Evolutionary conservation across 202 grass and related monocot species (phyloP), one percentile per base, ranked within the genome.

Genomic region (Setaria italica): DNA sequence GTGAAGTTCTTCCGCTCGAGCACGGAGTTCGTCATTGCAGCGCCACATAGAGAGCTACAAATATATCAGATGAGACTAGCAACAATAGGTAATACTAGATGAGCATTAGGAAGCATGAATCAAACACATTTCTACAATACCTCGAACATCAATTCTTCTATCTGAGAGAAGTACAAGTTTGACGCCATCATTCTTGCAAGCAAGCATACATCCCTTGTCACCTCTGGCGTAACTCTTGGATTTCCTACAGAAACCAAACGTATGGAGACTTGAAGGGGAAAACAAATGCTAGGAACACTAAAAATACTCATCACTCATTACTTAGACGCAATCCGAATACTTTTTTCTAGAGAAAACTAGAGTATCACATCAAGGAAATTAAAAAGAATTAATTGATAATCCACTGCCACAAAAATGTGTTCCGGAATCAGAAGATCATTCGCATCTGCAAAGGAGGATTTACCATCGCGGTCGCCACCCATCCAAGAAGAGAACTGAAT

Each of bases 401-500:
- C 16, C 16, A 55, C 15, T 55, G 16, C 16, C 51, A 55, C 51
- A 55, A 19, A 9, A 55, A 19, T 46, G 43, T 46, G 42, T 46
- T 46, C 6, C 39, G 39, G 39, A 46, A 9, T 46, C 43, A 10
- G 43, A 46, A 46, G 43, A 46, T 46, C 43, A 46, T 46, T 46
- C 1, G 43, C 43, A 46, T 46, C 7, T 46, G 43, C 1, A 1
- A 9, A 46, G 48, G 12, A 4, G 3, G 12, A 50, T 14, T 19
- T 92, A 98, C 95, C 96, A 88, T 95, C 96, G 80, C 95, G 93
- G 56, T 98, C 91, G 29, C 93, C 95, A 47, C 93, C 95, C 93
- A 98, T 98, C 95, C 95, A 98, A 69, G 95, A 98, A 54, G 88
- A 95, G 68, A 98, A 98, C 55, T 90, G 81, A 77, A 98, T 95